phyloP scores from a whole-genome alignment of 257 asterid species.

The Rubia yunnanensis region DNA sequence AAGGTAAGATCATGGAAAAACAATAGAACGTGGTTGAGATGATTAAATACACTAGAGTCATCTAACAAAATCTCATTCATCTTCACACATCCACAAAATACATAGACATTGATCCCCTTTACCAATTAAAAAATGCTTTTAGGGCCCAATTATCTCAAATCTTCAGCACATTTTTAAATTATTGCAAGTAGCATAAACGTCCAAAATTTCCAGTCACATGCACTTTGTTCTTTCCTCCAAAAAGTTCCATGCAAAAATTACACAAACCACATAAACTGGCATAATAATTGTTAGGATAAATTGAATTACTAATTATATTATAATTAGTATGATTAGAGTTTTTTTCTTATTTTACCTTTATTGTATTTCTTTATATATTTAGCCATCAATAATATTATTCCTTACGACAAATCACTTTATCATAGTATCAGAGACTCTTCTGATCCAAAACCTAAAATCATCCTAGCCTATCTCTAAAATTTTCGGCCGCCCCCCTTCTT shows the following conservation, averaged over 20 bases:
- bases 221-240: neutral
- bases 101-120: constrained; percentile 1
- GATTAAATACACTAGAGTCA: neutral
- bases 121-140: neutral
- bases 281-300: too few relatives aligned
- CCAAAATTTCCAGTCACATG: constrained; percentile 1
- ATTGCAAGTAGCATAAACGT: neutral
- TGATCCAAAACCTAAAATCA: too few relatives aligned
- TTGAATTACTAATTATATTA: too few relatives aligned
- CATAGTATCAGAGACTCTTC: too few relatives aligned
- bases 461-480: too few relatives aligned
- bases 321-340: too few relatives aligned
- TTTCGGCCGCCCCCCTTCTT: too few relatives aligned
- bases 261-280: too few relatives aligned
- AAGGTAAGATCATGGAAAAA: neutral
- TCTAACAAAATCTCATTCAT: neutral
- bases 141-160: neutral
- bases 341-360: too few relatives aligned
- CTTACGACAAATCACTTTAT: too few relatives aligned
- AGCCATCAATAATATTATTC: too few relatives aligned
- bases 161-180: neutral
- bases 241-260: neutral
- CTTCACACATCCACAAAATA: neutral
- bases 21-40: constrained; percentile 1
- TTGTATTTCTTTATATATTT: too few relatives aligned